Base-by-base conservation (phyloP, 225 moss, liverwort and hornwort genomes). In the Physcomitrellopsis africana region DNA sequence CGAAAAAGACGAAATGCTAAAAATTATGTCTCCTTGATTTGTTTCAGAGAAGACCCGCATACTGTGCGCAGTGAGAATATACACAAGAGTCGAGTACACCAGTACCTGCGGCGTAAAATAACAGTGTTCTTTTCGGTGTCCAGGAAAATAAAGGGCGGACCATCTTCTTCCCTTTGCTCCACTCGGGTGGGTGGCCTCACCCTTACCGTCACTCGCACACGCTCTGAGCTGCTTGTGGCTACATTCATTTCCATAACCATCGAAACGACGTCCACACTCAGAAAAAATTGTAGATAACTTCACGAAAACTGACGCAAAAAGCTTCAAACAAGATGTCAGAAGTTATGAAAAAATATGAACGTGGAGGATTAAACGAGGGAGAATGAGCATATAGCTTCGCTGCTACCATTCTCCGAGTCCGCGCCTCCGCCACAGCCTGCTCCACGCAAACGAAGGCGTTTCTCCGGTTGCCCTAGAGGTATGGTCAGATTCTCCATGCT, bases 181-280 rank as follows among this genome's bases (percentile, higher is more conserved):
- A 75, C 80, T 51, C 76, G 85, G 1, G 92, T 85, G 0, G 91
- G 86, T 27, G 95, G 95, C 74, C 92, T 84, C 29, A 92, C 82
- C 68, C 95, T 81, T 53, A 95, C 88, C 10, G 95, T 91, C 49
- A 92, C 95, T 53, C 89, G 86, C 47, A 95, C 92, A 41, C 95
- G 81, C 77, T 95, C 95, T 92, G 81, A 78, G 75, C 32, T 8
- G 11, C 23, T 26, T 26, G 54, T 51, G 11, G 32, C 42, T 55
- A 27, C 23, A 18, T 11, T 51, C 18, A 5, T 11, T 3, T 51
- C 15, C 19, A 8, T 11, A 56, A 65, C 23, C 2, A 11, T 51
- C 19, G 3, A 2, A 17, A 64, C 19, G 14, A 64, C 6, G 9
- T 18, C 1, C 1, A 7, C 5, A 51, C 24, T 65, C 20, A 1